A percentile compares a stretch with the other conserved stretches of the same genome.
Evolutionary conservation across 768 basidiomycete genomes (phyloP).

Genomic region (Myochromella boudieri): DNA sequence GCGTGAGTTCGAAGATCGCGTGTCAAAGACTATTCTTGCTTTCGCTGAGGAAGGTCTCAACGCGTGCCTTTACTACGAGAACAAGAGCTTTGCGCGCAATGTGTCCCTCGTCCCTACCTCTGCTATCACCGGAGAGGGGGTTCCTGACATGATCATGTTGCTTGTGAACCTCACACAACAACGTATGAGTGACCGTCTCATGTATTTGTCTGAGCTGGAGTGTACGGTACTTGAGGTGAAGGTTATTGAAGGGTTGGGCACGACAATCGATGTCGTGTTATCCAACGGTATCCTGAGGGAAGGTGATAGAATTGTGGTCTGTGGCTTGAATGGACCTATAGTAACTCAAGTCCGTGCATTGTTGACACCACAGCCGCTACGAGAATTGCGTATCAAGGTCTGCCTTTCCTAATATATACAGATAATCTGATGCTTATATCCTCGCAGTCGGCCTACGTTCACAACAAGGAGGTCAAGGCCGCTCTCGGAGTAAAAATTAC

Average conservation of each 20-base stretch:
- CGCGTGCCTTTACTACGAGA: conserved; percentile 93
- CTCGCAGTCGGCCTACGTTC: conserved; percentile 87
- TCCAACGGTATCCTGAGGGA: conserved; percentile 92
- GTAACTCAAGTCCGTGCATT: conserved; percentile 93
- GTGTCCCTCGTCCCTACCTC: conserved; percentile 98
- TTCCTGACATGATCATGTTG: conserved; percentile 99
- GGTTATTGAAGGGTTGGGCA: conserved; percentile 96
- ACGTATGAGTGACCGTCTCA: conserved; percentile 94
- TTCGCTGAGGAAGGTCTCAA: conserved; percentile 99
- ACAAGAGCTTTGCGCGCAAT: conserved; percentile 91
- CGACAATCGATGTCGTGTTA: conserved; percentile 94
- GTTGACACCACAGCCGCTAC: conserved; percentile 92
- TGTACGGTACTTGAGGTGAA: conserved; percentile 99
- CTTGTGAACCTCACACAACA: conserved; percentile 96
- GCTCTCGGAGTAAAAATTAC: conserved; percentile 95
- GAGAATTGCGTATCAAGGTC: conserved; percentile 96
- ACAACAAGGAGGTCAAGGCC: conserved; percentile 96
- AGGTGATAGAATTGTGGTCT: conserved; percentile 92
- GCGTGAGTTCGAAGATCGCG: conserved; percentile 90
- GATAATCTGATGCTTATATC: conserved; percentile 10
- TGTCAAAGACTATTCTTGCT: conserved; percentile 80
- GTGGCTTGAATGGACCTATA: conserved; percentile 96
- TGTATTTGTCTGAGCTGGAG: conserved; percentile 97
- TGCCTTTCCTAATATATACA: conserved; percentile 15
- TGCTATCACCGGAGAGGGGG: conserved; percentile 95